Evolutionary conservation across 306 rosid genomes (phyloP).

Genomic region (Purshia tridentata): DNA sequence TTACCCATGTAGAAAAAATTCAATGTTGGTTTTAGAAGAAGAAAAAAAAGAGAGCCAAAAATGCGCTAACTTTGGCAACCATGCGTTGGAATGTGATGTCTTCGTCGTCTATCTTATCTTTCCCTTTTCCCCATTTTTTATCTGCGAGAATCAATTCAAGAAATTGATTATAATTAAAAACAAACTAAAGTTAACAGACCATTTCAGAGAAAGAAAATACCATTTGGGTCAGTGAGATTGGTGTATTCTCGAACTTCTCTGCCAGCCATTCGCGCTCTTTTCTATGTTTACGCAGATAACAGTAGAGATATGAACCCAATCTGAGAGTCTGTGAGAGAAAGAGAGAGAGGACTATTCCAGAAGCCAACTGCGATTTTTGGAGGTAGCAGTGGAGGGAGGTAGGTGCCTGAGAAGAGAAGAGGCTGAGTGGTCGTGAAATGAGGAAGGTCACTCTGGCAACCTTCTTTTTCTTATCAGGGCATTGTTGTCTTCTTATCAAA

Average conservation of each 20-base stretch:
- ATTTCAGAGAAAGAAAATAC: conserved; percentile 16
- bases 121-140: conserved; percentile 91
- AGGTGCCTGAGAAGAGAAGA: too few relatives aligned
- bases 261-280: conserved; percentile 58
- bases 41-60: conserved; percentile 18
- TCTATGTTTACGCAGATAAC: too few relatives aligned
- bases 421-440: too few relatives aligned
- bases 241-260: conserved; percentile 99
- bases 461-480: too few relatives aligned
- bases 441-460: too few relatives aligned
- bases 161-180: not conserved
- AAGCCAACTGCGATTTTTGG: too few relatives aligned
- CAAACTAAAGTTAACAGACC: too few relatives aligned
- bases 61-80: conserved; percentile 99
- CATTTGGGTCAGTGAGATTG: conserved; percentile 96
- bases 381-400: too few relatives aligned
- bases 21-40: not conserved
- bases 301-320: too few relatives aligned
- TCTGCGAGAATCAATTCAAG: conserved; percentile 41
- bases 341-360: too few relatives aligned
- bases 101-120: conserved; percentile 93
- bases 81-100: conserved; percentile 95
- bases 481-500: too few relatives aligned
- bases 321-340: too few relatives aligned
- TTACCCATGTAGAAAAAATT: not conserved